Conservation (phyloP, 345 rosid genomes). For the Salix arbutifolia region DNA sequence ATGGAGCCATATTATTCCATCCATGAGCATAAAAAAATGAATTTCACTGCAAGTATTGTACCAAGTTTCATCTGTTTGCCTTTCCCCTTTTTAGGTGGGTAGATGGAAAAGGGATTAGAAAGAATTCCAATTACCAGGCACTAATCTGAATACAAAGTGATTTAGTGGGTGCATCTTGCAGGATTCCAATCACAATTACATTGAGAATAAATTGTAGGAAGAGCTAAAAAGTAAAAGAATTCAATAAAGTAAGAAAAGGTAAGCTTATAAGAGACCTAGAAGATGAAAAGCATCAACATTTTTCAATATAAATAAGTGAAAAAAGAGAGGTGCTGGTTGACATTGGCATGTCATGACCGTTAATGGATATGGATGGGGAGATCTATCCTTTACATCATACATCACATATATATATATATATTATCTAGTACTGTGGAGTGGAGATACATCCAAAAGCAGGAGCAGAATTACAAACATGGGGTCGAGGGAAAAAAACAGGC, state of each 20-base stretch:
- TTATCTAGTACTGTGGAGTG: not conserved
- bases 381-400: not conserved
- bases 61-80: too few species aligned
- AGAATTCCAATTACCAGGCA: too few species aligned
- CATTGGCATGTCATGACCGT: not conserved
- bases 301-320: not conserved
- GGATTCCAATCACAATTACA: not conserved
- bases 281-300: not conserved
- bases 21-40: too few species aligned
- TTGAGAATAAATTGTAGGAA: not conserved
- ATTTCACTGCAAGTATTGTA: too few species aligned
- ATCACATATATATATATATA: too few species aligned
- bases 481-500: too few species aligned
- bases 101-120: too few species aligned
- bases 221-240: not conserved
- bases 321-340: not conserved
- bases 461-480: not conserved
- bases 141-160: not conserved
- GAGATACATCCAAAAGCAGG: not conserved
- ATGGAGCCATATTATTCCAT: too few species aligned
- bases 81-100: too few species aligned
- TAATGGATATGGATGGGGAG: not conserved
- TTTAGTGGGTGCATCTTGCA: not conserved
- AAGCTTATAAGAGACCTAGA: not conserved
- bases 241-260: not conserved